These are phyloP conservation scores for Aspergillus novofumigatus DNA, from an alignment of 2,329 filamentous ascomycete species.

Conservation along the genomic window DNA sequence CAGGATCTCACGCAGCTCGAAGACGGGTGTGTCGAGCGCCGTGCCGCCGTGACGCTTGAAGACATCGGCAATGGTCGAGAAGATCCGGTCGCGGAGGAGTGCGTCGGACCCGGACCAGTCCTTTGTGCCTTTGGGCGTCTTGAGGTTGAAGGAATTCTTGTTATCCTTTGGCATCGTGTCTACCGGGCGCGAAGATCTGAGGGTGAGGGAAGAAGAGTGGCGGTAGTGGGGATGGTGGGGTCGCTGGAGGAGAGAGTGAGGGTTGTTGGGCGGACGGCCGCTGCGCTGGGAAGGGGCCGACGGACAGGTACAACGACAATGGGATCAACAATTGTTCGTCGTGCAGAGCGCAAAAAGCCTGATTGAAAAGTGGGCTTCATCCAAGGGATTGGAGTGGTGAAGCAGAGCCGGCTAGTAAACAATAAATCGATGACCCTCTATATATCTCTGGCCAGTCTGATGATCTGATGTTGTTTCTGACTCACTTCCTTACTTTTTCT, in stretches of 20 bases:
- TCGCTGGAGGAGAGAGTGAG: neutral
- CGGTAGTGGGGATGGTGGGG: slow-evolving; percentile 16
- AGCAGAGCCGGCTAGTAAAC: neutral
- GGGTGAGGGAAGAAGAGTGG: slow-evolving; percentile 9
- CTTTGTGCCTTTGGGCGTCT: slow-evolving; percentile 86
- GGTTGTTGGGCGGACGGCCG: slow-evolving; percentile 8
- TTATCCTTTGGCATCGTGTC: slow-evolving; percentile 21
- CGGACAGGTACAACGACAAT: slow-evolving; percentile 12
- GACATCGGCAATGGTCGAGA: slow-evolving; percentile 67
- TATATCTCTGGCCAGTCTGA: neutral
- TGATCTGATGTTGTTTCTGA: neutral
- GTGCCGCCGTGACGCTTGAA: slow-evolving; percentile 81
- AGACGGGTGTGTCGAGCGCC: slow-evolving; percentile 76
- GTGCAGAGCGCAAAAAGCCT: slow-evolving; percentile 23
- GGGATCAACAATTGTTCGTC: slow-evolving; percentile 26
- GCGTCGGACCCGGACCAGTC: slow-evolving; percentile 79
- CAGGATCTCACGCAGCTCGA: slow-evolving; percentile 81
- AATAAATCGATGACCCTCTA: neutral
- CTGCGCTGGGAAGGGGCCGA: slow-evolving; percentile 3
- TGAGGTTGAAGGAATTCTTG: slow-evolving; percentile 61
- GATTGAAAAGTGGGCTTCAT: slow-evolving; percentile 25
- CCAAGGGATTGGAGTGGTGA: slow-evolving; percentile 17
- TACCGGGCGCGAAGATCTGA: slow-evolving; percentile 7
- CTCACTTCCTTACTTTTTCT: neutral
- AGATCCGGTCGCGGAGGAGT: slow-evolving; percentile 77